A percentile compares a stretch with the other conserved stretches of the same genome.
Evolutionary conservation across 192 early-diverging fungal genomes (phyloP).

Genomic region (Diversispora epigaea): DNA sequence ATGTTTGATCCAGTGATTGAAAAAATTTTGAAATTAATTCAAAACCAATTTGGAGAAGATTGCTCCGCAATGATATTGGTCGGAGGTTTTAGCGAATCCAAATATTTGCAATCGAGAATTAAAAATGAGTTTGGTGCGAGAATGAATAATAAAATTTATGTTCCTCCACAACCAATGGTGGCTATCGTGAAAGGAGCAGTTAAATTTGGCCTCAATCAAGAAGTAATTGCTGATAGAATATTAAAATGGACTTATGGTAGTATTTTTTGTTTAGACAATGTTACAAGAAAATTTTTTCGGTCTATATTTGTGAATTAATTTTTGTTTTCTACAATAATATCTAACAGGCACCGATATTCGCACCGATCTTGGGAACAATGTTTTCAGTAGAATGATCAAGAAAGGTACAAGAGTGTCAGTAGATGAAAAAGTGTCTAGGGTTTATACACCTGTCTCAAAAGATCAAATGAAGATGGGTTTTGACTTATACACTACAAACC

Average conservation of each 20-base stretch:
- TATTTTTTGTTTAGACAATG: too few relatives aligned
- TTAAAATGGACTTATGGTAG: constrained; percentile 7
- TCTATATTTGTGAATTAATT: background rate
- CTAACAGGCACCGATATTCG: background rate
- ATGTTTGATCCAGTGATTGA: constrained; percentile 59
- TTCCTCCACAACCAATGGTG: constrained; percentile 50
- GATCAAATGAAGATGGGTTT: background rate
- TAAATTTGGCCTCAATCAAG: constrained; percentile 45
- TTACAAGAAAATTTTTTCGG: too few relatives aligned
- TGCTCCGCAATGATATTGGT: constrained; percentile 53
- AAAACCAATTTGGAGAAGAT: constrained; percentile 39
- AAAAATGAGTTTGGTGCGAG: constrained; percentile 47
- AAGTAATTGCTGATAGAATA: constrained; percentile 20
- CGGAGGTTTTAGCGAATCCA: constrained; percentile 61
- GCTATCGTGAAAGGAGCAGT: constrained; percentile 57
- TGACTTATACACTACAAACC: background rate
- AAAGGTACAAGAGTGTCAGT: background rate
- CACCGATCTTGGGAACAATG: background rate
- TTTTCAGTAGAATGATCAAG: background rate
- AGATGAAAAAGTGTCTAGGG: background rate
- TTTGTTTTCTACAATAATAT: background rate
- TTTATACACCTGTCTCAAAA: background rate
- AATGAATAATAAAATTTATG: constrained; percentile 44
- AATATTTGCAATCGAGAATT: constrained; percentile 48
- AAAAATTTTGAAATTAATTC: constrained; percentile 51